These are phyloP conservation scores for Hypoxylon sp. DNA, from an alignment of 2,329 filamentous ascomycete genomes.

Conservation along the genomic window DNA sequence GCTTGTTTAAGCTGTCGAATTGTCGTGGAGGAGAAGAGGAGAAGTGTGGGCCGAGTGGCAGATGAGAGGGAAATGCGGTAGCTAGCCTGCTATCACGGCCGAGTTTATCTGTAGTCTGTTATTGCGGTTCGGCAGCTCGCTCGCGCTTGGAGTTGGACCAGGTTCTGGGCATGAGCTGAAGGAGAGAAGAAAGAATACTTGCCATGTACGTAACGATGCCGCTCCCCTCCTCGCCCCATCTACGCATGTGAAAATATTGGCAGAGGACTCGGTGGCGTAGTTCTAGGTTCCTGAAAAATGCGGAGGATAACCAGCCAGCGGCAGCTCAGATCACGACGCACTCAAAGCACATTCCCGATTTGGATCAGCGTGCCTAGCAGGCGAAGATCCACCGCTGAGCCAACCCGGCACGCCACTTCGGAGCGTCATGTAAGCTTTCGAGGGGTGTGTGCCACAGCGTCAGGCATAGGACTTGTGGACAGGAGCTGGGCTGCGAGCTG, in stretches of 20 bases:
- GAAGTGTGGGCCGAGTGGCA: constrained; percentile 28
- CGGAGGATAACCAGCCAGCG: constrained; percentile 38
- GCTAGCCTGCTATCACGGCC: constrained; percentile 9
- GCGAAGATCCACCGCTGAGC: constrained; percentile 41
- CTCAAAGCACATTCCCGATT: constrained; percentile 47
- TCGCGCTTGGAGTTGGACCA: constrained; percentile 5
- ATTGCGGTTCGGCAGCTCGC: constrained; percentile 20
- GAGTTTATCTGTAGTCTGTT: constrained; percentile 13
- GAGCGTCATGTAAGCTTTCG: constrained; percentile 38
- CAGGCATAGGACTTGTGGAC: constrained; percentile 31
- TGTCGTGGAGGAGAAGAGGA: constrained; percentile 23
- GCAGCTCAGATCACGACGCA: constrained; percentile 38
- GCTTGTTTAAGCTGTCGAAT: constrained; percentile 28
- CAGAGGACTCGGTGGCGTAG: constrained; percentile 1
- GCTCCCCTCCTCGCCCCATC: background rate
- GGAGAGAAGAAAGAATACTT: background rate
- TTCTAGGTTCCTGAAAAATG: constrained; percentile 33
- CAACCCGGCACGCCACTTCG: constrained; percentile 42
- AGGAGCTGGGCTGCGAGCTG: too few species aligned
- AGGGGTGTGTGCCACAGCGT: constrained; percentile 43
- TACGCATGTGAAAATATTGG: background rate
- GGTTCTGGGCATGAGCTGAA: background rate
- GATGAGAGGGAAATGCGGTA: constrained; percentile 25
- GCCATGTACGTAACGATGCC: background rate
- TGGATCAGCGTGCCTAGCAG: constrained; percentile 43